These are phyloP conservation scores for Diaporthe destruens DNA, from an alignment of 2,329 filamentous ascomycete genomes.

Conservation along the genomic window DNA sequence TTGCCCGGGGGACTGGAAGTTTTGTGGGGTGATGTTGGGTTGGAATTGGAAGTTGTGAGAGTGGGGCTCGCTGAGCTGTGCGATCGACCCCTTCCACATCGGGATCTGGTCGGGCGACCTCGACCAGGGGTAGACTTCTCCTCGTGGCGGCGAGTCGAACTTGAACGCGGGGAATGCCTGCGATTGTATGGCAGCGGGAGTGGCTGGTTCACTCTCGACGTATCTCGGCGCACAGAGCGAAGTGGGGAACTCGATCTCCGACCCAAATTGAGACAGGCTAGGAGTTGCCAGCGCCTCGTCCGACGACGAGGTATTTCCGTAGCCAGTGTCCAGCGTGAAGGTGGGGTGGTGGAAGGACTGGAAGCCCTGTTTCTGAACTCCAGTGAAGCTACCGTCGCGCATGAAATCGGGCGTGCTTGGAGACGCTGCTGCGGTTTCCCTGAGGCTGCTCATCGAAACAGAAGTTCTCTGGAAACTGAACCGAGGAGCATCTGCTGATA, in stretches of 20 bases:
- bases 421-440: conserved; percentile 55
- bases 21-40: conserved; percentile 59
- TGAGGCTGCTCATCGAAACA: conserved; percentile 46
- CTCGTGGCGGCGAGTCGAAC: conserved; percentile 63
- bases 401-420: conserved; percentile 56
- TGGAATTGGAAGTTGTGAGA: conserved; percentile 61
- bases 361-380: conserved; percentile 32
- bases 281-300: conserved; percentile 66
- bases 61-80: conserved; percentile 47
- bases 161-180: conserved; percentile 56
- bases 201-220: conserved; percentile 62
- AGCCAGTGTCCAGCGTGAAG: conserved; percentile 48
- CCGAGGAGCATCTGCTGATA: conserved; percentile 47
- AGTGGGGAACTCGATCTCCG: conserved; percentile 60
- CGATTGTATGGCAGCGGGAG: conserved; percentile 54
- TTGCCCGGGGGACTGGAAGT: conserved; percentile 50
- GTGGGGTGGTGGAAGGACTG: conserved; percentile 46
- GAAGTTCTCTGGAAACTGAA: conserved; percentile 44
- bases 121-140: conserved; percentile 52
- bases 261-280: conserved; percentile 58
- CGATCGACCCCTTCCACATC: conserved; percentile 36
- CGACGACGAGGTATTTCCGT: conserved; percentile 52
- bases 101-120: conserved; percentile 39
- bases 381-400: conserved; percentile 45
- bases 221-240: conserved; percentile 59